phyloP scores from a whole-genome alignment of 768 basidiomycete genomes.

The Suillus decipiens region DNA sequence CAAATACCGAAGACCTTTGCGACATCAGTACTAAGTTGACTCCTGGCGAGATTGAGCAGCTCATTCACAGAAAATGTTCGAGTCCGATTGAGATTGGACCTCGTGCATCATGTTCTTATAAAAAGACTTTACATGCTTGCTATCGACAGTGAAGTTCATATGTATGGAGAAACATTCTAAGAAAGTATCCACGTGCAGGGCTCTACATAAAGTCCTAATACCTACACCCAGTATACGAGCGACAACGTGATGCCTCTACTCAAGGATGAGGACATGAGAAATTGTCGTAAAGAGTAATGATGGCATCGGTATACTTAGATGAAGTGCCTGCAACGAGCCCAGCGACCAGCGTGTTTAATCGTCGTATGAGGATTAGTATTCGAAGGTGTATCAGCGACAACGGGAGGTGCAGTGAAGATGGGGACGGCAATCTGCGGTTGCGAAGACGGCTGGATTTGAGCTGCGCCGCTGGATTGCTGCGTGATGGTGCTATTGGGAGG shows the following conservation, averaged over 20 bases:
- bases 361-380: neutral
- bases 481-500: neutral
- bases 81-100: neutral
- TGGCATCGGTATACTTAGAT: neutral
- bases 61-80: neutral
- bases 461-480: neutral
- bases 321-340: neutral
- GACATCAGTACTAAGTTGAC: neutral
- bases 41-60: neutral
- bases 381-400: neutral
- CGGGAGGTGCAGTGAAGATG: neutral
- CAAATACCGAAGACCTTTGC: neutral
- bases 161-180: too few species aligned
- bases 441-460: neutral
- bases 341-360: neutral
- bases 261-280: neutral
- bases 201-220: too few species aligned
- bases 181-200: too few species aligned
- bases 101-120: neutral
- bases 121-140: neutral
- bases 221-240: too few species aligned
- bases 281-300: neutral
- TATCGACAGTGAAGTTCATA: neutral
- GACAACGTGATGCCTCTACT: too few species aligned
- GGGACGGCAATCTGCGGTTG: neutral